Evolutionary conservation across 371 early-diverging fungal genomes (phyloP), one percentile per base, ranked within the genome.

Genomic region (Mortierella sp.): DNA sequence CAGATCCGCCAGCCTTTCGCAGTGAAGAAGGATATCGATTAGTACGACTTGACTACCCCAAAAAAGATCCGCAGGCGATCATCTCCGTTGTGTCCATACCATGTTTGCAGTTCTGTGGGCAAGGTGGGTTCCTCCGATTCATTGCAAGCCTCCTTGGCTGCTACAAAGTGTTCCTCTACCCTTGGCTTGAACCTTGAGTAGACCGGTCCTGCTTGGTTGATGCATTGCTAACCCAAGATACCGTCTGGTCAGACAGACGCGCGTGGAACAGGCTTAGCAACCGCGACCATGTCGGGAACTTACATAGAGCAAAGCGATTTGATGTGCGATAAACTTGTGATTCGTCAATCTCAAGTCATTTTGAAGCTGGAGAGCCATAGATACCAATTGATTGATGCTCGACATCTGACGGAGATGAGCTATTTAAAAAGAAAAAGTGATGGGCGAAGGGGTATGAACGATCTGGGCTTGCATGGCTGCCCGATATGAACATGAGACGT

Each of bases 311-410:
- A 87, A 68, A 23, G 87, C 87, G 12, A 85, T 39, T 51, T 87
- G 87, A 62, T 87, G 84, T 12, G 86, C 84, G 50, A 87, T 80
- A 39, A 83, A 87, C 53, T 83, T 82, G 61, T 85, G 87, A 28
- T 87, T 80, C 3, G 68, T 24, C 31, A 86, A 58, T 28, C 61
- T 43, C 23, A 84, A 27, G 51, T 83, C 82, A 41, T 82, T 71
- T 52, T 83, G 82, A 3, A 87, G 71, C 55, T 85, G 83, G n/a
- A 80, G 58, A 10, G 87, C 79, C 18, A 81, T 72, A 3, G 81
- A 71, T 23, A 83, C 83, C 9, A 86, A 48, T 55, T 86, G 85
- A 59, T 87, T 81, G 9, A 82, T 59, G 18, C 64, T 23, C 6
- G 76, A 67, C 81, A 82, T 79, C 31, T 69, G 69, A 13, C 57